A percentile compares a stretch with the other conserved stretches of the same genome.
phyloP scores from a whole-genome alignment of 345 rosid genomes.

The Populus euphratica region DNA sequence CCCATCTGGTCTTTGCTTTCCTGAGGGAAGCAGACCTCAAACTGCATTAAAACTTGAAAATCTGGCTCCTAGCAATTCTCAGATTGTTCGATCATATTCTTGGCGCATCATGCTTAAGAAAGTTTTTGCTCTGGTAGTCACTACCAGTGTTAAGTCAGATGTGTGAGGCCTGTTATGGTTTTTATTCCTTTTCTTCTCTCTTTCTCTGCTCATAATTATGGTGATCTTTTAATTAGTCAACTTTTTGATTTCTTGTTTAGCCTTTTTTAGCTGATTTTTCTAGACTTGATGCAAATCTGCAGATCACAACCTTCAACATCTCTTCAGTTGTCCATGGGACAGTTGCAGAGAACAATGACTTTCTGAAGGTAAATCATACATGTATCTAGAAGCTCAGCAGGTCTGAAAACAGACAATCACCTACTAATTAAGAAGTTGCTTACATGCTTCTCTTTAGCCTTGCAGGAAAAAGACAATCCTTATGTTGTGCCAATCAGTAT shows the following conservation, averaged over 20 bases:
- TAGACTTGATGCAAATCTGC: slow-evolving; percentile 16
- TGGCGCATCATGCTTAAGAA: neutral
- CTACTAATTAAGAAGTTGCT: neutral
- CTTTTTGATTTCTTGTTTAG: neutral
- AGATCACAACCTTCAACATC: slow-evolving; percentile 67
- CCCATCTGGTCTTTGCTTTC: neutral
- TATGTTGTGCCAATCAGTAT: slow-evolving; percentile 61
- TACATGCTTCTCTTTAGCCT: neutral
- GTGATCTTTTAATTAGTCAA: neutral
- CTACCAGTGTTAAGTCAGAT: neutral
- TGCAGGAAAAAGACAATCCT: slow-evolving; percentile 58
- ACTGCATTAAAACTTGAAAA: neutral
- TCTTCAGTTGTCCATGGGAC: slow-evolving; percentile 71
- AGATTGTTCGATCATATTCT: neutral
- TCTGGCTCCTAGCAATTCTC: neutral
- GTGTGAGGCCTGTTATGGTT: neutral
- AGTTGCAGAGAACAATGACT: slow-evolving; percentile 53
- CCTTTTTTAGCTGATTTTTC: neutral
- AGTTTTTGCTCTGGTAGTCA: neutral
- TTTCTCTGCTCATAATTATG: neutral
- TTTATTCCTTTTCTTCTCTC: neutral
- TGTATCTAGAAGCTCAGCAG: neutral
- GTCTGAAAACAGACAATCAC: neutral
- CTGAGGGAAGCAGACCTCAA: neutral
- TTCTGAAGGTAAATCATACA: slow-evolving; percentile 39